Evolutionary conservation across 1,139 yeast genomes (phyloP).

Genomic region (Diutina neorugosa): DNA sequence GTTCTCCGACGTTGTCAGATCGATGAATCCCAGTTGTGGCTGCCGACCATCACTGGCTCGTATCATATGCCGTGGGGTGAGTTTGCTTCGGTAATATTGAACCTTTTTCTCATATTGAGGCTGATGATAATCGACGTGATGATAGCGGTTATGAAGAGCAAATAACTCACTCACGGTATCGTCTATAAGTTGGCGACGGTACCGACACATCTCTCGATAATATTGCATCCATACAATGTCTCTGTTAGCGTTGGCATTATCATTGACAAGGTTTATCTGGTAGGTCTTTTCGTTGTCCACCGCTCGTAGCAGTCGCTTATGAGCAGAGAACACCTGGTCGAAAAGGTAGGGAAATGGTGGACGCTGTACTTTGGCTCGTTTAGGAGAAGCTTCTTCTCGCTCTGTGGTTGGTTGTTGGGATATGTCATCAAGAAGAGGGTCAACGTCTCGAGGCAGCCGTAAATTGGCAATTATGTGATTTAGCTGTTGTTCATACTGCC

Average conservation of each 20-base stretch:
- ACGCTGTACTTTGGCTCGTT: constrained; percentile 17
- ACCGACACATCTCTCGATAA: constrained; percentile 7
- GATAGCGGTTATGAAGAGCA: constrained; percentile 8
- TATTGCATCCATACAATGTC: constrained; percentile 8
- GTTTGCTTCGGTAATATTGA: constrained; percentile 21
- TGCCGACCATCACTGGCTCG: constrained; percentile 3
- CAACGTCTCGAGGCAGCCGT: neutral
- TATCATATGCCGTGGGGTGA: constrained; percentile 11
- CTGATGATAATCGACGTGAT: constrained; percentile 11
- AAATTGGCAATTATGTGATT: constrained; percentile 7
- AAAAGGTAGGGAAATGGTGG: constrained; percentile 23
- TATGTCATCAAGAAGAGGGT: neutral
- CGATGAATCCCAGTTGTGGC: constrained; percentile 2
- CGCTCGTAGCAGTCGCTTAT: constrained; percentile 15
- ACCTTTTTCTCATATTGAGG: constrained; percentile 10
- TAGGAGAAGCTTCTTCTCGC: neutral
- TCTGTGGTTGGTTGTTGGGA: neutral
- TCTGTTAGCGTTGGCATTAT: constrained; percentile 16
- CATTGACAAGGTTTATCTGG: constrained; percentile 16
- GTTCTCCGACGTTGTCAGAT: neutral
- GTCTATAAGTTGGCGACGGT: constrained; percentile 7
- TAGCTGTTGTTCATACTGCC: constrained; percentile 13
- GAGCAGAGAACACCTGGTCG: constrained; percentile 15
- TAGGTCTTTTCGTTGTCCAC: constrained; percentile 20
- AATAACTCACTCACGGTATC: constrained; percentile 8